Conservation (phyloP, 2,329 filamentous ascomycete genomes). For the Pseudonectria foliicola region DNA sequence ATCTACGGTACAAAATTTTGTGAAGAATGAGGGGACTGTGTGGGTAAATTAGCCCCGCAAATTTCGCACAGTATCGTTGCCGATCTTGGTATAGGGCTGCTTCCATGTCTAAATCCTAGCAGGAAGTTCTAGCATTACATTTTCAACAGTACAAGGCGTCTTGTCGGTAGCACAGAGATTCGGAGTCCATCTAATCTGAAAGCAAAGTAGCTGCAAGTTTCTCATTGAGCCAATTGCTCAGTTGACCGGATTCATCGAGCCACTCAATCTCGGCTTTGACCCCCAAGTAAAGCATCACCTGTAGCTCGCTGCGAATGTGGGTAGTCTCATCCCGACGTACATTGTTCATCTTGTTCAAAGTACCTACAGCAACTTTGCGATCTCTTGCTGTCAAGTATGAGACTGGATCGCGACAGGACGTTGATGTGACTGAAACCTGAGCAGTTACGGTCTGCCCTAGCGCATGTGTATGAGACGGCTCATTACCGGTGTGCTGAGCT, state of each 20-base stretch:
- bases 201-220: conserved; percentile 24
- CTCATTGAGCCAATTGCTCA: conserved; percentile 43
- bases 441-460: not conserved
- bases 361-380: conserved; percentile 46
- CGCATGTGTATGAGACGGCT: conserved; percentile 4
- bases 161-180: too few species aligned
- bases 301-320: conserved; percentile 50
- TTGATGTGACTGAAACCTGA: conserved; percentile 18
- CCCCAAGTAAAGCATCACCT: conserved; percentile 66
- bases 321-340: conserved; percentile 23
- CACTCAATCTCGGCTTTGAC: conserved; percentile 73
- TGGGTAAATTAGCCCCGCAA: conserved; percentile 23
- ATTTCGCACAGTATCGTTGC: conserved; percentile 27
- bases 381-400: conserved; percentile 46
- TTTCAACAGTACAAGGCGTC: not conserved
- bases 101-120: too few species aligned
- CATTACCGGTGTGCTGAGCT: conserved; percentile 2
- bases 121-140: not conserved
- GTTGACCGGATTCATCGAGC: conserved; percentile 48
- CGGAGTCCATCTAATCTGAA: not conserved
- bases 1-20: conserved; percentile 23
- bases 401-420: conserved; percentile 21
- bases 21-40: conserved; percentile 34
- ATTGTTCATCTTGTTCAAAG: conserved; percentile 39
- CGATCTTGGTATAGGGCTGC: conserved; percentile 11